A percentile compares a stretch with the other conserved stretches of the same genome.
These are phyloP conservation scores for Apodospora peruviana DNA, from an alignment of 495 filamentous ascomycete genomes.

Conservation along the genomic window DNA sequence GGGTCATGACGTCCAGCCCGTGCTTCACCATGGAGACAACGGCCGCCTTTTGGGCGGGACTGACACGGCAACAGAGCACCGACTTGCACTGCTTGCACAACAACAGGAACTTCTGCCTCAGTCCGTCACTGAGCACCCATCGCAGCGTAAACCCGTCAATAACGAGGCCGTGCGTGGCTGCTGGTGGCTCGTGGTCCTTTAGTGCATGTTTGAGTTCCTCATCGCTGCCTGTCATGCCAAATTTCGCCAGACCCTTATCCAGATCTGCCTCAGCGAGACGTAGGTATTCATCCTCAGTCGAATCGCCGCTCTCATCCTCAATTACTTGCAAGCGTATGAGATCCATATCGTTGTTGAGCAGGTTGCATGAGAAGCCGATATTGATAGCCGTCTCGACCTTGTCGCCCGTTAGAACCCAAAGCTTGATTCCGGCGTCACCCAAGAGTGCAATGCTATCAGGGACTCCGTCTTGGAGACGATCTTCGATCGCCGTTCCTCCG, in stretches of 20 bases:
- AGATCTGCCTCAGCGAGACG: constrained; percentile 62
- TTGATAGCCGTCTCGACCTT: constrained; percentile 99
- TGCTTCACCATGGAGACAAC: constrained; percentile 91
- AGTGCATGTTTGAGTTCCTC: constrained; percentile 77
- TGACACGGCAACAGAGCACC: constrained; percentile 96
- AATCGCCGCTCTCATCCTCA: constrained; percentile 52
- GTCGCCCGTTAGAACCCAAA: constrained; percentile 99
- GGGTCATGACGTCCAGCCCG: constrained; percentile 92
- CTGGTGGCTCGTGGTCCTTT: constrained; percentile 75
- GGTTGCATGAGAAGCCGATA: constrained; percentile 98
- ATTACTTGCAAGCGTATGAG: constrained; percentile 84
- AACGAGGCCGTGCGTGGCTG: constrained; percentile 88
- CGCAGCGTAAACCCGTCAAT: constrained; percentile 95
- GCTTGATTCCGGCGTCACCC: constrained; percentile 91
- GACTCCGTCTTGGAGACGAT: constrained; percentile 94
- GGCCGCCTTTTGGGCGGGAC: constrained; percentile 94
- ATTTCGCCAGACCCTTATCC: constrained; percentile 63
- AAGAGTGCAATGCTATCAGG: constrained; percentile 93
- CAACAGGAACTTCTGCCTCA: constrained; percentile 88
- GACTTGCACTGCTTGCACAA: constrained; percentile 97
- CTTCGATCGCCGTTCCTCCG: constrained; percentile 96
- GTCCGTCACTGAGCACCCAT: constrained; percentile 72
- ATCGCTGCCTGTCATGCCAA: constrained; percentile 79
- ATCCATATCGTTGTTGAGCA: constrained; percentile 97
- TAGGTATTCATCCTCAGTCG: constrained; percentile 34